phyloP scores from a whole-genome alignment of 495 filamentous ascomycete genomes.

The Penicillium antarcticum region DNA sequence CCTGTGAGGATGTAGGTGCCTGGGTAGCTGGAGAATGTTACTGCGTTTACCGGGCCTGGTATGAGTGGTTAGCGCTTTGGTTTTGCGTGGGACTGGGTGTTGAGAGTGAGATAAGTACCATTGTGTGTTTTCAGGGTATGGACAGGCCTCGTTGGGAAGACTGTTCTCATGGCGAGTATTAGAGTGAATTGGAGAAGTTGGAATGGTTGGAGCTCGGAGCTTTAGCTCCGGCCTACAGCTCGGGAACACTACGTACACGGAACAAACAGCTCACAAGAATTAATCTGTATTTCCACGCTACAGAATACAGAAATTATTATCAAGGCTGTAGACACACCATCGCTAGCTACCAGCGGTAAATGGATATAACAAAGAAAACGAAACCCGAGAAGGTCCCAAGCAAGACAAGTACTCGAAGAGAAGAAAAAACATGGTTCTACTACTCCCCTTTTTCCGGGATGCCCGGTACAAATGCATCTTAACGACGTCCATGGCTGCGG shows the following conservation, averaged over 20 bases:
- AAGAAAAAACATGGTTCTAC: conserved; percentile 31
- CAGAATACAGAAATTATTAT: conserved; percentile 48
- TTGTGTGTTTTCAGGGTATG: conserved; percentile 48
- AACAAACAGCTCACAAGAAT: conserved; percentile 7
- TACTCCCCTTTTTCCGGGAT: conserved; percentile 33
- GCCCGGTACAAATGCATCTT: conserved; percentile 33
- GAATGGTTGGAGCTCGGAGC: conserved; percentile 8
- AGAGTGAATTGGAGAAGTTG: conserved; percentile 1
- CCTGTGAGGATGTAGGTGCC: conserved; percentile 70
- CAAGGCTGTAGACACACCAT: conserved; percentile 47
- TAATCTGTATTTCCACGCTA: conserved; percentile 35
- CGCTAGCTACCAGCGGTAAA: conserved; percentile 48
- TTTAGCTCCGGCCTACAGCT: not conserved
- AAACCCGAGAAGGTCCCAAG: conserved; percentile 28
- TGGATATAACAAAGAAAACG: conserved; percentile 36
- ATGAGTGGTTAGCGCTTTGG: not conserved
- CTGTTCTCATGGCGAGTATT: conserved; percentile 27
- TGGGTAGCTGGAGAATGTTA: conserved; percentile 39
- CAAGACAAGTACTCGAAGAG: conserved; percentile 39
- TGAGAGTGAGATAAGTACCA: conserved; percentile 19
- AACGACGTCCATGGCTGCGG: conserved; percentile 95
- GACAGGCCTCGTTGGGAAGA: conserved; percentile 32
- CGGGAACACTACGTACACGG: not conserved
- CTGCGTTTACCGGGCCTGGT: conserved; percentile 39
- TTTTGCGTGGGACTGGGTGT: not conserved